These are phyloP conservation scores for Stagonosporopsis chrysanthemi DNA, from an alignment of 2,329 filamentous ascomycete genomes.

Conservation along the genomic window DNA sequence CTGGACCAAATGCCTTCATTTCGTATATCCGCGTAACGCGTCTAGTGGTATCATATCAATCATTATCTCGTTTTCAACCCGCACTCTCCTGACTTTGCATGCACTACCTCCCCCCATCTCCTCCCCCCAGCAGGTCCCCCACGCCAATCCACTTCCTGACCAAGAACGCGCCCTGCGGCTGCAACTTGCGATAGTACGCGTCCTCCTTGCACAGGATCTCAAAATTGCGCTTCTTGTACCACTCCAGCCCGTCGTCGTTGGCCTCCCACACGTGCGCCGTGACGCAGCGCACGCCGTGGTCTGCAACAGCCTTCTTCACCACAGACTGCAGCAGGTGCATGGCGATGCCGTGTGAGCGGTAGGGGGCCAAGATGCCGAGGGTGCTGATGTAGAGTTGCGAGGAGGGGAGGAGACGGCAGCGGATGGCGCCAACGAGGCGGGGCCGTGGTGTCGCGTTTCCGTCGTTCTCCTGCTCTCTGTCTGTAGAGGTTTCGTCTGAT, in stretches of 20 bases:
- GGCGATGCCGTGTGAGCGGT: constrained; percentile 65
- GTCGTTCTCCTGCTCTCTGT: not conserved
- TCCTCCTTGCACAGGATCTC: constrained; percentile 59
- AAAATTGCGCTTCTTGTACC: constrained; percentile 68
- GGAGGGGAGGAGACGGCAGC: constrained; percentile 54
- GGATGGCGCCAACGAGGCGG: constrained; percentile 56
- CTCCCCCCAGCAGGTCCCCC: constrained; percentile 37
- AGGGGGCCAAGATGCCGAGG: constrained; percentile 65
- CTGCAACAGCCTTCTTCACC: constrained; percentile 56
- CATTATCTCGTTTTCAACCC: not conserved
- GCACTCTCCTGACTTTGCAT: not conserved
- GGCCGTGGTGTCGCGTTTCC: constrained; percentile 29
- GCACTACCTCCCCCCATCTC: too few relatives aligned
- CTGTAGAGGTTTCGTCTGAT: not conserved
- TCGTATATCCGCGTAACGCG: not conserved
- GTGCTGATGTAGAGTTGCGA: constrained; percentile 67
- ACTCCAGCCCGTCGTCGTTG: constrained; percentile 65
- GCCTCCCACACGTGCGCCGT: constrained; percentile 71
- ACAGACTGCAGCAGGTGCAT: constrained; percentile 59
- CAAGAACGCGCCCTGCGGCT: constrained; percentile 63
- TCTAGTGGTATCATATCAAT: constrained; percentile 12
- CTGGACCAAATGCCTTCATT: not conserved
- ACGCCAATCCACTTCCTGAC: constrained; percentile 55
- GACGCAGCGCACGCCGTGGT: constrained; percentile 60
- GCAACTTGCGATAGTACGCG: constrained; percentile 66